A percentile compares a stretch with the other conserved stretches of the same genome.
These are phyloP conservation scores for Nemania abortiva DNA, from an alignment of 2,329 filamentous ascomycete genomes.

Conservation along the genomic window DNA sequence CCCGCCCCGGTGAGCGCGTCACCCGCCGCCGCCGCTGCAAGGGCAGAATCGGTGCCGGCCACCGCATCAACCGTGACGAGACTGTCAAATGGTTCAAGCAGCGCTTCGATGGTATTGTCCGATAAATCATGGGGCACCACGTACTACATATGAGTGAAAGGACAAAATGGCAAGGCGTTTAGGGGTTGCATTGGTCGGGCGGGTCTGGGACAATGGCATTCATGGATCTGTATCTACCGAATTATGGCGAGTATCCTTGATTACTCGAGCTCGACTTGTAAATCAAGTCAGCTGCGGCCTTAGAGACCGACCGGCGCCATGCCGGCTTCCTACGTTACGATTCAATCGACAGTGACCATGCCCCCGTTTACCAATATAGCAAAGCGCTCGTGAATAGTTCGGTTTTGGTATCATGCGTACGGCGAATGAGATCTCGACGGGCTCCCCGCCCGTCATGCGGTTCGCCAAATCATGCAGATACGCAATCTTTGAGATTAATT, in stretches of 20 bases:
- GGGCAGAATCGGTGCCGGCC: slow-evolving; percentile 84
- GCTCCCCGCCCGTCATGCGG: neutral
- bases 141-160: slow-evolving; percentile 40
- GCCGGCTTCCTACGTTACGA: slow-evolving; percentile 65
- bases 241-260: slow-evolving; percentile 59
- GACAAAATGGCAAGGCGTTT: slow-evolving; percentile 53
- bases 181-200: slow-evolving; percentile 54
- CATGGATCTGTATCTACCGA: slow-evolving; percentile 57
- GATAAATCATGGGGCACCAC: slow-evolving; percentile 71
- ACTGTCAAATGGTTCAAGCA: slow-evolving; percentile 95
- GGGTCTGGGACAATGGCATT: slow-evolving; percentile 57
- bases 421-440: neutral
- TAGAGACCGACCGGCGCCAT: slow-evolving; percentile 78
- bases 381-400: slow-evolving; percentile 21
- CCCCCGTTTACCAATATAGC: slow-evolving; percentile 19
- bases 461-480: neutral
- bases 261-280: slow-evolving; percentile 65
- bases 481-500: neutral
- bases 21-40: slow-evolving; percentile 93
- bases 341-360: slow-evolving; percentile 45
- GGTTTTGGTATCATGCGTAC: neutral
- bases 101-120: slow-evolving; percentile 98
- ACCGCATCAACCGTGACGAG: slow-evolving; percentile 95
- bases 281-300: slow-evolving; percentile 75
- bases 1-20: slow-evolving; percentile 97